Evolutionary conservation across 2,329 filamentous ascomycete species (phyloP).

Genomic region (Moelleriella libera): DNA sequence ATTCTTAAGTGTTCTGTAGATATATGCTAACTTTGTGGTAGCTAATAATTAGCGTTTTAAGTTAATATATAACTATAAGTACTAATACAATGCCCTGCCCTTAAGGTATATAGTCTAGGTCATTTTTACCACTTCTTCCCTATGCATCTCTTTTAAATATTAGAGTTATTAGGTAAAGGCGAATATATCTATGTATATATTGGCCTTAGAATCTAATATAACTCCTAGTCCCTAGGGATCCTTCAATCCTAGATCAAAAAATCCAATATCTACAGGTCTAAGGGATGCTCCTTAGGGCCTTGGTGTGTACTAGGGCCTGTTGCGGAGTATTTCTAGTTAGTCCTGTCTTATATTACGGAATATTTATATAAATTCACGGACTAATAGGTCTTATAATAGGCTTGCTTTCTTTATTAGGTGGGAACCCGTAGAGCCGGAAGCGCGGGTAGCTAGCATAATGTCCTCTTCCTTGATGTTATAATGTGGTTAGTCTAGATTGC

Average conservation of each 20-base stretch:
- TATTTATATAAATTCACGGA: no score
- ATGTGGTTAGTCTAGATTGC: no score
- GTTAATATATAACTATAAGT: background rate
- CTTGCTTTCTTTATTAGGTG: no score
- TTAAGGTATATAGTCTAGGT: background rate
- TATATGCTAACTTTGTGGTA: background rate
- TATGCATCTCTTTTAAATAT: background rate
- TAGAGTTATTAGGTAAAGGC: background rate
- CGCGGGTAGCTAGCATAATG: no score
- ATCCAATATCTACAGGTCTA: background rate
- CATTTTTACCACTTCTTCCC: background rate
- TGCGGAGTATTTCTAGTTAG: no score
- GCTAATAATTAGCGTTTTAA: background rate
- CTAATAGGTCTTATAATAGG: no score
- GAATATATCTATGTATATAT: background rate
- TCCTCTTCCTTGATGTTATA: no score
- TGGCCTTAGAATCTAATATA: background rate
- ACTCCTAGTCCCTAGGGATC: background rate
- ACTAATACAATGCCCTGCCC: background rate
- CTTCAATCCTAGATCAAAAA: constrained; percentile 1
- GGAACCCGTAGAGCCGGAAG: no score
- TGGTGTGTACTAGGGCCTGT: no score
- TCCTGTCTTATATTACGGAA: no score
- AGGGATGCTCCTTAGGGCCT: no score
- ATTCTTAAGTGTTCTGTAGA: background rate